Conservation (phyloP, 306 rosid species). For the Sesbania bispinosa region DNA sequence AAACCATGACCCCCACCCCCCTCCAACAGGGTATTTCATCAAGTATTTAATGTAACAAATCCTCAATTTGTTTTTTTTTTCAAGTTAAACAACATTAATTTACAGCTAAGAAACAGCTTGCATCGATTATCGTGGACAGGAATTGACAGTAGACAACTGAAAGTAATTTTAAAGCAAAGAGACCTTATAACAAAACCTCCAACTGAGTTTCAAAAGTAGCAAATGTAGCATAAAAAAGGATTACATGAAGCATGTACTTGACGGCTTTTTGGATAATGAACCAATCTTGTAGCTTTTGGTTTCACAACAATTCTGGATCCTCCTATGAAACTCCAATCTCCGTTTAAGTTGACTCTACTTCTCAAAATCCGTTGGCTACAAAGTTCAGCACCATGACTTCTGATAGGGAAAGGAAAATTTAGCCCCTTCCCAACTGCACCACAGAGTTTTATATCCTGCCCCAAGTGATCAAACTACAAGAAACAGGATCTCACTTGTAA, state of each 20-base stretch:
- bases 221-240: conserved; percentile 24
- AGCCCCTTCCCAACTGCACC: conserved; percentile 34
- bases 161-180: background rate
- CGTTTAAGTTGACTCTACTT: conserved; percentile 19
- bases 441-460: conserved; percentile 38
- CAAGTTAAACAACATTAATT: background rate
- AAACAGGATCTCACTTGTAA: conserved; percentile 20
- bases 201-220: background rate
- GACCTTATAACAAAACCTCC: background rate
- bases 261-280: conserved; percentile 34
- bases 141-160: background rate
- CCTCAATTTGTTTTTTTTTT: background rate
- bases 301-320: conserved; percentile 57
- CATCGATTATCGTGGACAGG: too few species aligned
- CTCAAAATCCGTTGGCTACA: conserved; percentile 28
- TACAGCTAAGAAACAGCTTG: background rate
- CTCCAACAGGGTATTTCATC: too few species aligned
- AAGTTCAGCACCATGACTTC: conserved; percentile 41
- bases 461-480: conserved; percentile 43
- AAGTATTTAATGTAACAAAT: too few species aligned
- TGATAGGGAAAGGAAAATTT: conserved; percentile 31
- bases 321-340: conserved; percentile 77
- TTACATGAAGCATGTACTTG: conserved; percentile 71
- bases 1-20: too few species aligned
- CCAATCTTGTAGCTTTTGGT: conserved; percentile 49